Evolutionary conservation across 345 rosid genomes (phyloP).

Genomic region (Populus simonii): DNA sequence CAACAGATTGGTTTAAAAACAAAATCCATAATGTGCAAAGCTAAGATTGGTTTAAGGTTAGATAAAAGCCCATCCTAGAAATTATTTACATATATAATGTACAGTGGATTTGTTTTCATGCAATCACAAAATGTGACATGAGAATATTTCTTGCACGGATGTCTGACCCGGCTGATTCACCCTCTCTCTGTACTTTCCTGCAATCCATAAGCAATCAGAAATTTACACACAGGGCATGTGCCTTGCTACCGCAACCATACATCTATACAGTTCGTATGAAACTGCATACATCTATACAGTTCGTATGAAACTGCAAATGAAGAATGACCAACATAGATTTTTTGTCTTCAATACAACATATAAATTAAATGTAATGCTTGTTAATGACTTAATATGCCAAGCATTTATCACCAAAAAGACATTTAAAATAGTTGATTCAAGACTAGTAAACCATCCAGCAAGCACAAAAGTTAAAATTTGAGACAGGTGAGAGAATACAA

Average conservation of each 20-base stretch:
- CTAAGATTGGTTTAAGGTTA: neutral
- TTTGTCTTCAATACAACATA: neutral
- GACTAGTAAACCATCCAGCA: neutral
- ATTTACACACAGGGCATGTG: conserved; percentile 64
- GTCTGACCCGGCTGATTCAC: conserved; percentile 54
- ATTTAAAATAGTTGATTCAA: neutral
- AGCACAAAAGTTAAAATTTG: neutral
- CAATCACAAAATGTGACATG: neutral
- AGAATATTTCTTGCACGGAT: neutral
- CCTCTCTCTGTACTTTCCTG: conserved; percentile 50
- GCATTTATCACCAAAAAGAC: neutral
- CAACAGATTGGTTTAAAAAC: too few relatives aligned
- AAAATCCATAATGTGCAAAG: neutral
- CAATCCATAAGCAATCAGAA: conserved; percentile 42
- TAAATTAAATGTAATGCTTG: neutral
- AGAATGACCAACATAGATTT: neutral
- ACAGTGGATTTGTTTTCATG: neutral
- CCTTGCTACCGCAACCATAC: conserved; percentile 38
- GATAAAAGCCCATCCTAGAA: neutral
- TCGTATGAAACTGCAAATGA: neutral
- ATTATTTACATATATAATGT: conserved; percentile 6
- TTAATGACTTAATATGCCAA: neutral
- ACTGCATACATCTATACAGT: conserved; percentile 15
- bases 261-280: conserved; percentile 17
- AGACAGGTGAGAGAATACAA: neutral